Evolutionary conservation across 176 grass and related monocot genomes (phyloP).

Genomic region (Bolboschoenus planiculmis): DNA sequence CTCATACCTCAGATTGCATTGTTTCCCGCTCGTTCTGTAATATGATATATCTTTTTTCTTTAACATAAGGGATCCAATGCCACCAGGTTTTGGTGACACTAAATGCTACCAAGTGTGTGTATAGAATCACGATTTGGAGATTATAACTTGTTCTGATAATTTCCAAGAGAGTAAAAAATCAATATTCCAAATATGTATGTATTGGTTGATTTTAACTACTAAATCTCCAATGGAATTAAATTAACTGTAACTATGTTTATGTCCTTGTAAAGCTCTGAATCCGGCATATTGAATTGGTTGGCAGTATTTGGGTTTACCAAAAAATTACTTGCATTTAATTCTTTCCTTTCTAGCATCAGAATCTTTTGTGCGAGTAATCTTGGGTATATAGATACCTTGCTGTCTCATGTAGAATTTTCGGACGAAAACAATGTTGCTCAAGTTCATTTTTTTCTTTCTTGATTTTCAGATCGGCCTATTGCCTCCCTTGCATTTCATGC

Average conservation of each 20-base stretch:
- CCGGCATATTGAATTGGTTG: not conserved
- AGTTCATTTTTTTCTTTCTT: conserved; percentile 27
- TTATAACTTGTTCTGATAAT: no score
- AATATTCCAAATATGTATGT: not conserved
- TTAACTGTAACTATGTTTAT: not conserved
- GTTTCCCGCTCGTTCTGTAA: conserved; percentile 82
- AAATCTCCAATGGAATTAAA: not conserved
- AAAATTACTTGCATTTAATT: not conserved
- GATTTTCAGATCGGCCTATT: conserved; percentile 77
- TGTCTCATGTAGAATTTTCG: conserved; percentile 7
- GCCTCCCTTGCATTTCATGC: conserved; percentile 99
- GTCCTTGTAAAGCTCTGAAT: not conserved
- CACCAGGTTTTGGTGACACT: not conserved
- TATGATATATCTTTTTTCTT: conserved; percentile 26
- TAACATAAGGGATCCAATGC: not conserved
- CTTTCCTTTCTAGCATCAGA: not conserved
- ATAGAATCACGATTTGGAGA: not conserved
- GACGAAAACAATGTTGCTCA: not conserved
- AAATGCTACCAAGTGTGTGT: not conserved
- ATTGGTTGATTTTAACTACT: not conserved
- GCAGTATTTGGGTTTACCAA: not conserved
- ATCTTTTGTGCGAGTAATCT: not conserved
- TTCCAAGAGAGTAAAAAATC: not conserved
- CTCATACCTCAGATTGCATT: conserved; percentile 71
- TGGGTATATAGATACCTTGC: not conserved